Evolutionary conservation across 208 protist genomes (phyloP).

Genomic region (Sergeia podlipaevii): DNA sequence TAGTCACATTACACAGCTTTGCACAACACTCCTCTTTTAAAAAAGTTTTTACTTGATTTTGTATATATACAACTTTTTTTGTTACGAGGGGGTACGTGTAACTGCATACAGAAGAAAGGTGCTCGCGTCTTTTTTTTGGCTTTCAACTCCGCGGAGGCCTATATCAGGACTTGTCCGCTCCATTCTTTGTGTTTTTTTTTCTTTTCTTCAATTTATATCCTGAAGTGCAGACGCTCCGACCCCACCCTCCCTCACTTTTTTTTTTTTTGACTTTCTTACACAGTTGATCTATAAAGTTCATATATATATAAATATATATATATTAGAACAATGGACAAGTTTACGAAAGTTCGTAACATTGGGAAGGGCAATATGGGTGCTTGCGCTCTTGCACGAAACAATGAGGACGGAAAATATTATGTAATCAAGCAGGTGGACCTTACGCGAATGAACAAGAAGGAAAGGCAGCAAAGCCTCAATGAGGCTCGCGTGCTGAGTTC

Average conservation of each 20-base stretch:
- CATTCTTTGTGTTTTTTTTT: slow-evolving; percentile 5
- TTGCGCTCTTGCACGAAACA: slow-evolving; percentile 88
- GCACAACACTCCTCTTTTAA: too few relatives aligned
- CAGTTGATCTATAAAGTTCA: too few relatives aligned
- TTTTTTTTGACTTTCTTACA: too few relatives aligned
- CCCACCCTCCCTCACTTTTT: not conserved
- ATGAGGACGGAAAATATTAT: slow-evolving; percentile 90
- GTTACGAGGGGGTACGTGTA: too few relatives aligned
- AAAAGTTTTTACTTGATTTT: too few relatives aligned
- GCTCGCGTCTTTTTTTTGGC: too few relatives aligned
- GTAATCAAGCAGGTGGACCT: slow-evolving; percentile 94
- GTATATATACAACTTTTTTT: too few relatives aligned
- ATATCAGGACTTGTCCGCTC: not conserved
- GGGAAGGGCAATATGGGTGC: slow-evolving; percentile 94
- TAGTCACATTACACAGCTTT: too few relatives aligned
- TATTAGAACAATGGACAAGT: slow-evolving; percentile 79
- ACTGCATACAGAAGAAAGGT: too few relatives aligned
- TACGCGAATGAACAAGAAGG: slow-evolving; percentile 82
- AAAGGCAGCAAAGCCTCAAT: slow-evolving; percentile 89
- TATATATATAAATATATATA: slow-evolving; percentile 5
- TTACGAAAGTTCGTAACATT: slow-evolving; percentile 87
- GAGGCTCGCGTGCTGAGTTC: slow-evolving; percentile 86
- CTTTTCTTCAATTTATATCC: not conserved
- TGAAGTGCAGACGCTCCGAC: not conserved
- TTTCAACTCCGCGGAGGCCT: not conserved